Conservation (phyloP, 306 rosid species). For the Potentilla sterilis region DNA sequence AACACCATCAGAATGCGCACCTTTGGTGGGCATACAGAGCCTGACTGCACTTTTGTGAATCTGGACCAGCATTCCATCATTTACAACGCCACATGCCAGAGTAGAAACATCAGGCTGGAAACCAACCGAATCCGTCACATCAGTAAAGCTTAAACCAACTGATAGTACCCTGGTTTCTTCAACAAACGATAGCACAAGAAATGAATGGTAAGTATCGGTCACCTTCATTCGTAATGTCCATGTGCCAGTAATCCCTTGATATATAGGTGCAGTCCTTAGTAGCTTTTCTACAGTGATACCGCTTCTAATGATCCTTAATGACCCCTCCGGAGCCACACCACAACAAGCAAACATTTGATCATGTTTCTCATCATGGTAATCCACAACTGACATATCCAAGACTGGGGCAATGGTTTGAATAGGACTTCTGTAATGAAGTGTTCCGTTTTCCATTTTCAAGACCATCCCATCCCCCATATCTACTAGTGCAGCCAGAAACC, state of each 20-base stretch:
- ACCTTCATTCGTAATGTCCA: conserved; percentile 85
- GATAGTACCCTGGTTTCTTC: conserved; percentile 94
- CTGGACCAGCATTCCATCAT: conserved; percentile 79
- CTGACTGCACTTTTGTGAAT: conserved; percentile 73
- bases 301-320: conserved; percentile 79
- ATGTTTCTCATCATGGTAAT: conserved; percentile 82
- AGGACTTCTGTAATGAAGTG: conserved; percentile 54
- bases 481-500: conserved; percentile 74
- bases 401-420: conserved; percentile 88
- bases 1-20: conserved; percentile 76
- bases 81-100: conserved; percentile 81
- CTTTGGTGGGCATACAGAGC: conserved; percentile 83
- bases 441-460: conserved; percentile 73
- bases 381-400: conserved; percentile 77
- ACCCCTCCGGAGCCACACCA: conserved; percentile 92
- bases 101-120: conserved; percentile 84
- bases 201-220: conserved; percentile 68
- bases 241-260: conserved; percentile 84
- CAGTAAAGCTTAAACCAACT: conserved; percentile 91
- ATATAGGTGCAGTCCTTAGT: conserved; percentile 69
- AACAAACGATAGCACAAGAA: conserved; percentile 86
- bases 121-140: conserved; percentile 94
- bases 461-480: conserved; percentile 97
- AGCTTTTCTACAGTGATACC: conserved; percentile 83
- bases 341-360: conserved; percentile 94